Evolutionary conservation across 768 basidiomycete genomes (phyloP).

Genomic region (Pleurotus giganteus): DNA sequence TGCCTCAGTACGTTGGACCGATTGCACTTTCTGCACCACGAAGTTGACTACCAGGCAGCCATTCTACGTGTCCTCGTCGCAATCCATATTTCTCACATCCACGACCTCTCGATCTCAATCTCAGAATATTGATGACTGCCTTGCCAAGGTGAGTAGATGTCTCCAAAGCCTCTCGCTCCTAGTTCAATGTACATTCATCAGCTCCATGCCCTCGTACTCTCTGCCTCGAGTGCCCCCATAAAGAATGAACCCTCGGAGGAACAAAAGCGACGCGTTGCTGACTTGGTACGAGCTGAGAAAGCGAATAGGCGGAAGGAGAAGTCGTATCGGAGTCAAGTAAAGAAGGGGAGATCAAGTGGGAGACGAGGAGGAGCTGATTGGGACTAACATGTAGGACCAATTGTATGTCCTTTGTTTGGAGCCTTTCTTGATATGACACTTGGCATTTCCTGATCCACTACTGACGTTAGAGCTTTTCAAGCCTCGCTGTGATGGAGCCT

Average conservation of each 20-base stretch:
- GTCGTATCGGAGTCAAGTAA: constrained; percentile 48
- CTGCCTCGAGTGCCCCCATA: constrained; percentile 43
- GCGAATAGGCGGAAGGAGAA: constrained; percentile 49
- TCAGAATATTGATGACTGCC: constrained; percentile 71
- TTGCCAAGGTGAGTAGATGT: constrained; percentile 49
- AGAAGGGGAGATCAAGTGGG: constrained; percentile 30
- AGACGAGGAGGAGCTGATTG: neutral
- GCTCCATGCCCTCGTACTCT: constrained; percentile 53
- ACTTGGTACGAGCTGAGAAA: constrained; percentile 43
- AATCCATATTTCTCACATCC: constrained; percentile 69
- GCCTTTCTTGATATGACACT: too few relatives aligned
- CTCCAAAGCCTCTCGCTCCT: neutral
- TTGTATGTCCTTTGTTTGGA: neutral
- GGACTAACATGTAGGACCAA: neutral
- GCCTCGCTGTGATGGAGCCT: too few relatives aligned
- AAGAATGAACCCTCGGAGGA: constrained; percentile 53
- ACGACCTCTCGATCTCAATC: constrained; percentile 73
- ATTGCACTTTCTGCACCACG: neutral
- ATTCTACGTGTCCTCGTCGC: constrained; percentile 63
- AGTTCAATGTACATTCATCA: constrained; percentile 20
- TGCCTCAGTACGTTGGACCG: constrained; percentile 39
- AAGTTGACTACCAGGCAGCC: constrained; percentile 36
- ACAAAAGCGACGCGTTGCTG: constrained; percentile 53
- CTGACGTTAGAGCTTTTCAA: too few relatives aligned
- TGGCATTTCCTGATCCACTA: too few relatives aligned